phyloP scores from a whole-genome alignment of 306 rosid species.

The Dicorynia guianensis region DNA sequence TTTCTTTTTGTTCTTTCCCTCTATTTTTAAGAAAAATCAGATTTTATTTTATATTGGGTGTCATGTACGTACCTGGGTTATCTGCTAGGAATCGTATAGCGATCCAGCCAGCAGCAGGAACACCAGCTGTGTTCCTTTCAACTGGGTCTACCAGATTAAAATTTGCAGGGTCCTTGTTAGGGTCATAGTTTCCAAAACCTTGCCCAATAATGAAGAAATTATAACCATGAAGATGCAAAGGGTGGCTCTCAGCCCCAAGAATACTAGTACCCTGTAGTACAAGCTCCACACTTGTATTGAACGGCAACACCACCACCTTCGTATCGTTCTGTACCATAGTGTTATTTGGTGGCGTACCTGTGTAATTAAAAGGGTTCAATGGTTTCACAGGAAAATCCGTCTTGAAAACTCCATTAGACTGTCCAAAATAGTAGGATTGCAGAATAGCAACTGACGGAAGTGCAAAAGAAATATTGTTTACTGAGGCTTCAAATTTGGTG shows the following conservation, averaged over 20 bases:
- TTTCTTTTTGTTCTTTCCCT: too few relatives aligned
- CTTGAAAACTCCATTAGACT: slow-evolving; percentile 60
- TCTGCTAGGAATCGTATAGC: slow-evolving; percentile 78
- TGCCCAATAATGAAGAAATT: slow-evolving; percentile 76
- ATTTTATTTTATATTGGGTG: background rate
- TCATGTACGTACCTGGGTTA: slow-evolving; percentile 67
- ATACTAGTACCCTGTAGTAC: slow-evolving; percentile 77
- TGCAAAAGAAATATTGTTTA: slow-evolving; percentile 76
- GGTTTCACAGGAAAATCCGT: slow-evolving; percentile 73
- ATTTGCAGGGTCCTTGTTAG: slow-evolving; percentile 62
- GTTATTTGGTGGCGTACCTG: slow-evolving; percentile 80
- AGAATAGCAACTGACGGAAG: slow-evolving; percentile 75
- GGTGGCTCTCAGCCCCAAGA: slow-evolving; percentile 81
- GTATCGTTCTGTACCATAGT: slow-evolving; percentile 68
- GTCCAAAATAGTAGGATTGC: slow-evolving; percentile 59
- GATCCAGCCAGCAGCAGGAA: slow-evolving; percentile 84
- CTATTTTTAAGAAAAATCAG: too few relatives aligned
- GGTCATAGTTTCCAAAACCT: slow-evolving; percentile 83
- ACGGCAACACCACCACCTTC: slow-evolving; percentile 63
- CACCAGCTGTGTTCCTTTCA: slow-evolving; percentile 71
- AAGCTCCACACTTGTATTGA: slow-evolving; percentile 78
- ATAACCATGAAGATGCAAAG: slow-evolving; percentile 87
- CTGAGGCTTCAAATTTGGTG: slow-evolving; percentile 68
- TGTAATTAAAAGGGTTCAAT: slow-evolving; percentile 62
- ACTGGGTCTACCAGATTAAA: slow-evolving; percentile 77